Evolutionary conservation across 208 protist species (phyloP).

Genomic region (Porcisia hertigi): DNA sequence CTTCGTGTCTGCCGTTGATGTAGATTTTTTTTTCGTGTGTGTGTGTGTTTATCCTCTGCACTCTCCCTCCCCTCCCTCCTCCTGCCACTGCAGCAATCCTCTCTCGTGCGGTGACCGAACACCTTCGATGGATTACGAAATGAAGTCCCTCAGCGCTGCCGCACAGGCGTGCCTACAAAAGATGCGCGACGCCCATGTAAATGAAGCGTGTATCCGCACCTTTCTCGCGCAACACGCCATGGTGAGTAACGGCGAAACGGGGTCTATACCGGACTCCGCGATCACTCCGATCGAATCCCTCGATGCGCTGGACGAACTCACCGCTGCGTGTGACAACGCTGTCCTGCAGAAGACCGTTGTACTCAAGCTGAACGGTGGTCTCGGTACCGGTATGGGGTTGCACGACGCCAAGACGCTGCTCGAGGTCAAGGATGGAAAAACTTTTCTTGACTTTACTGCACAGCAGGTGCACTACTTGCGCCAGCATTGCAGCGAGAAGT

Average conservation of each 20-base stretch:
- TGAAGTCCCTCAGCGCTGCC: constrained; percentile 35
- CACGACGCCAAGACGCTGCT: constrained; percentile 92
- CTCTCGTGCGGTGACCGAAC: not conserved
- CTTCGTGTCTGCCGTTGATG: too few relatives aligned
- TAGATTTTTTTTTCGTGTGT: too few relatives aligned
- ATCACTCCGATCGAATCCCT: constrained; percentile 51
- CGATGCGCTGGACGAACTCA: constrained; percentile 42
- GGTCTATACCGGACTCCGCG: constrained; percentile 51
- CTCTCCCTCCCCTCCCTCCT: not conserved
- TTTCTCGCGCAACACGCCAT: constrained; percentile 65
- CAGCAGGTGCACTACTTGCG: constrained; percentile 94
- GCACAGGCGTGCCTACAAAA: constrained; percentile 64
- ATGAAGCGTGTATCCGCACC: constrained; percentile 59
- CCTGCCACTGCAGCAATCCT: too few relatives aligned
- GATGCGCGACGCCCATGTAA: constrained; percentile 65
- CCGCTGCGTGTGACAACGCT: constrained; percentile 18
- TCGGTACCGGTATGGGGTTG: constrained; percentile 93
- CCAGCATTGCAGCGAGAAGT: constrained; percentile 68
- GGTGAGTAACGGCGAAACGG: constrained; percentile 48
- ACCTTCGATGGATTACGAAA: constrained; percentile 21
- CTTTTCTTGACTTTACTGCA: constrained; percentile 98
- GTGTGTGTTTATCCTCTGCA: not conserved
- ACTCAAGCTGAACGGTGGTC: constrained; percentile 98
- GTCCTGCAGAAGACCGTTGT: constrained; percentile 91
- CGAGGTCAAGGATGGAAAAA: constrained; percentile 89